These are phyloP conservation scores for Eremochloa ophiuroides DNA, from an alignment of 176 grass and related monocot species.

Conservation along the genomic window DNA sequence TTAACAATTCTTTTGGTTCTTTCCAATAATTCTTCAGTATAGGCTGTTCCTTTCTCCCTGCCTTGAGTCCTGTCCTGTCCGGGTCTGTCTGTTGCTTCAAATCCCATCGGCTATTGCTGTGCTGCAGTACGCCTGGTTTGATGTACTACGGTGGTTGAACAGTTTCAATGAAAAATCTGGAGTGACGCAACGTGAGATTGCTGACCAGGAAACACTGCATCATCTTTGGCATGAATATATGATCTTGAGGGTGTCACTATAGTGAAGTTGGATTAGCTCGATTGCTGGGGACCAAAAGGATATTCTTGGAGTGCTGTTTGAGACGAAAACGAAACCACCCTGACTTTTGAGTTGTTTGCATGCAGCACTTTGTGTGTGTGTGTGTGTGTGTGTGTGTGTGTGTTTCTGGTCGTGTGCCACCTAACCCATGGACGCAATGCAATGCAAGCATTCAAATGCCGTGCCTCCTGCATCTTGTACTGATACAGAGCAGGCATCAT, in stretches of 20 bases:
- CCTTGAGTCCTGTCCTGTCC: neutral
- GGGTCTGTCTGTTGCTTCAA: neutral
- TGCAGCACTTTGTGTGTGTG: neutral
- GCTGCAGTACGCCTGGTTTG: neutral
- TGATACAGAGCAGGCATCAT: conserved; percentile 6
- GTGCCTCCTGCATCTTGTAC: neutral
- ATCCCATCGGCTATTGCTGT: neutral
- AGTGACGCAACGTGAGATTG: conserved; percentile 47
- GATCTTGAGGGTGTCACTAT: neutral
- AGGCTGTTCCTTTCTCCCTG: conserved; percentile 22
- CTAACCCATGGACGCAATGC: neutral
- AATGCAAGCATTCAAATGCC: neutral
- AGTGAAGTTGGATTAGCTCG: conserved; percentile 13
- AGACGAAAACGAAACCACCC: neutral
- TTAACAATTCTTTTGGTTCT: conserved; percentile 38
- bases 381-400: no score
- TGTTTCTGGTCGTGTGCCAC: neutral
- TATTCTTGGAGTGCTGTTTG: neutral
- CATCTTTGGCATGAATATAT: conserved; percentile 12
- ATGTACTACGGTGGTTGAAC: conserved; percentile 45
- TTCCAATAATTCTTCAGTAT: conserved; percentile 49
- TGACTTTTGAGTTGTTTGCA: neutral
- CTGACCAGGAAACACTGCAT: conserved; percentile 33
- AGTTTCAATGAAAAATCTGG: conserved; percentile 30
- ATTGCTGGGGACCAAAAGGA: neutral